Percentiles rank a stretch among this genome's conserved stretches.
phyloP scores from a whole-genome alignment of 176 grass and related monocot species.

The Saccharum spontaneum region DNA sequence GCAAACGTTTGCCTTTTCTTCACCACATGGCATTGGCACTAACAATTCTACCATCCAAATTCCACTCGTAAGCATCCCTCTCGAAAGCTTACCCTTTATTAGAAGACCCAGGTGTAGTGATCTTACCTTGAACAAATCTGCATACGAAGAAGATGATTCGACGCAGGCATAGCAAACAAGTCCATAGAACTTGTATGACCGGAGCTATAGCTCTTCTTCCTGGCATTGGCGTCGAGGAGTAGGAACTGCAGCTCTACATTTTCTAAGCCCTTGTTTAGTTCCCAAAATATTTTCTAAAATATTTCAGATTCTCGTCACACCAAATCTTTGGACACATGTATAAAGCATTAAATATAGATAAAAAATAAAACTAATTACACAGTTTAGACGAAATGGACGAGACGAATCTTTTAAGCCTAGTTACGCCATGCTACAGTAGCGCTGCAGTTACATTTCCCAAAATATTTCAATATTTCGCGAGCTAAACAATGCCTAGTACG shows the following conservation, averaged over 20 bases:
- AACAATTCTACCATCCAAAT: background rate
- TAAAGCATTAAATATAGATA: too few species aligned
- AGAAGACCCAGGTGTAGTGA: background rate
- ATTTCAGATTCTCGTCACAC: too few species aligned
- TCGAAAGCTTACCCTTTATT: background rate
- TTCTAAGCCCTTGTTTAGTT: too few species aligned
- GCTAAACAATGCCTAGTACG: too few species aligned
- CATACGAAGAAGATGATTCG: background rate
- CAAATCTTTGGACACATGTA: too few species aligned
- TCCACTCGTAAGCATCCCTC: background rate
- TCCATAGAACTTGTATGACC: background rate
- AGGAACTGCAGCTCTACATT: background rate
- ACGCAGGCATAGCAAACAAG: background rate
- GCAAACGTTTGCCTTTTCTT: background rate
- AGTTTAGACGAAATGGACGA: too few species aligned
- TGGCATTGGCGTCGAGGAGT: background rate
- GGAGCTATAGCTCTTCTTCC: background rate
- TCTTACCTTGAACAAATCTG: slow-evolving; percentile 7
- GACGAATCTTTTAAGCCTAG: too few species aligned
- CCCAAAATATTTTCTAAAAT: too few species aligned
- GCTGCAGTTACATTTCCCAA: too few species aligned
- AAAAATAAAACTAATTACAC: too few species aligned
- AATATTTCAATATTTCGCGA: too few species aligned
- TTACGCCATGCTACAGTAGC: too few species aligned
- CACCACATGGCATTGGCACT: background rate